Base-by-base conservation (phyloP, 331 rosid species). In the Acacia concinna region DNA sequence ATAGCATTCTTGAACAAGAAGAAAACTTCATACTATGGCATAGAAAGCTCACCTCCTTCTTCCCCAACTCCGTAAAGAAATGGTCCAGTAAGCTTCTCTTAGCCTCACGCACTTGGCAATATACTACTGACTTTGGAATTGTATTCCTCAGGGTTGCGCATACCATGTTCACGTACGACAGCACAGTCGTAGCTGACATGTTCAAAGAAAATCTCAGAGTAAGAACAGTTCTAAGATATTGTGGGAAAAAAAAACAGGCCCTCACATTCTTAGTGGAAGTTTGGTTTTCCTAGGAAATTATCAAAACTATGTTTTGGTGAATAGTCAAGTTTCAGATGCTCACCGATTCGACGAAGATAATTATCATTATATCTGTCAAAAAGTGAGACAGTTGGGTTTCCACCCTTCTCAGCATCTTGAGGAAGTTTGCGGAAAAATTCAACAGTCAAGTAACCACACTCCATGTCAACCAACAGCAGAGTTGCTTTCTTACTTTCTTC, bases 341-440 rank as follows among this genome's bases (percentile, higher is more conserved):
- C 81, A 93, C 99, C 98, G 31, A 95, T 90, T 73, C 99, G 91
- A 82, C 98, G 90, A 76, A 95, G 98, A 82, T 95, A 95, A 28
- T 90, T 74, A 78, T 95, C 99, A 68, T 91, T 95, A 78, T 93
- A 95, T 93, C 99, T 89, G 73, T 95, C 99, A 72, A 95, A 93
- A 76, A 93, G 86, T 8, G 99, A 95, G 81, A 86, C 90, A 4
- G 98, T 93, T 70, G 99, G 99, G 81, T 93, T 93, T 84, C 99
- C 99, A 43, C 99, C 98, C 91, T 95, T 95, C 74, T 95, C 99
- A 43, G 91, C 87, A 12, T 95, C 98, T 78, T 95, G 99, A 34
- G 99, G 99, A 83, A 95, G 99, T 87, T 91, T 95, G 59, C 99
- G 98, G 65, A 95, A 95, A 89, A 89, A 95, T 27, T 95, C 99